Evolutionary conservation across 2,329 filamentous ascomycete species (phyloP).

Genomic region (Stagonosporopsis chrysanthemi): DNA sequence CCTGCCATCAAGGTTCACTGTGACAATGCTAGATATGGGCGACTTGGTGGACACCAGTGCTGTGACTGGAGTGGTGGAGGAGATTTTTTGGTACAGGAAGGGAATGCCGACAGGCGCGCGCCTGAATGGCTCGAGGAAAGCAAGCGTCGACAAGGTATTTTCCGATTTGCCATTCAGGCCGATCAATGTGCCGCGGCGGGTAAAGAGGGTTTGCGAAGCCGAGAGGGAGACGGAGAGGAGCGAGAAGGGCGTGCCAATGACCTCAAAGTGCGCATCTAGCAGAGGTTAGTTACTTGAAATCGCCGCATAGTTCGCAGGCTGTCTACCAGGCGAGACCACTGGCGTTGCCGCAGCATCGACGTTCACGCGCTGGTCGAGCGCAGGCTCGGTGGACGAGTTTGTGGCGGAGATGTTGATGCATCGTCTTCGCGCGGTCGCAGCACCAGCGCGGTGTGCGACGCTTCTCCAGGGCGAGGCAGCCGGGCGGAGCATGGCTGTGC

Average conservation of each 20-base stretch:
- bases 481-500: conserved; percentile 43
- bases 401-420: conserved; percentile 58
- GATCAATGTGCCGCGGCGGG: conserved; percentile 87
- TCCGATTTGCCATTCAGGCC: conserved; percentile 89
- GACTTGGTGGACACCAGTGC: conserved; percentile 89
- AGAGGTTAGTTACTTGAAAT: background rate
- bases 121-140: conserved; percentile 82
- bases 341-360: conserved; percentile 32
- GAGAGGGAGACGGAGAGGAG: conserved; percentile 92
- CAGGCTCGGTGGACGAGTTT: conserved; percentile 51
- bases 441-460: conserved; percentile 29
- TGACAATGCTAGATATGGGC: conserved; percentile 82
- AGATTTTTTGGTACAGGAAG: conserved; percentile 90
- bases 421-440: conserved; percentile 38
- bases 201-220: conserved; percentile 92
- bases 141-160: conserved; percentile 89
- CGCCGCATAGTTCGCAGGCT: background rate
- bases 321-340: conserved; percentile 39
- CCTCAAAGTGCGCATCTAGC: conserved; percentile 91
- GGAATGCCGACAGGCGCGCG: conserved; percentile 84
- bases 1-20: conserved; percentile 89
- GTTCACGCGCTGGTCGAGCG: conserved; percentile 42
- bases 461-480: conserved; percentile 39
- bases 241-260: conserved; percentile 89
- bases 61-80: conserved; percentile 85